Conservation (phyloP, 2,329 filamentous ascomycete species). For the Cordyceps sp. region DNA sequence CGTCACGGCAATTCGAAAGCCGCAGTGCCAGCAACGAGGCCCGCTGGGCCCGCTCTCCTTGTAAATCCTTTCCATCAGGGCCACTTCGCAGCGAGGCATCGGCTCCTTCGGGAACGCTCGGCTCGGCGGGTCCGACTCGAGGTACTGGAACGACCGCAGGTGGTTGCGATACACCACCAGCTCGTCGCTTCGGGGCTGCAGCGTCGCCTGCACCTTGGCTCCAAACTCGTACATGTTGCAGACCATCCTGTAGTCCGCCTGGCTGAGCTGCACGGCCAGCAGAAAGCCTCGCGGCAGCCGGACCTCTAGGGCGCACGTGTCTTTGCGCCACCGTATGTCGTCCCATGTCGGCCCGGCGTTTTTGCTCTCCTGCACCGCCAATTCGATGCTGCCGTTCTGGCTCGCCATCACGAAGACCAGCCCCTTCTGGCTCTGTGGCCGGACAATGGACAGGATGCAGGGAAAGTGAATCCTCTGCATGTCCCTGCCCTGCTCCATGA, state of each 20-base stretch:
- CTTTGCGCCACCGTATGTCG: constrained; percentile 63
- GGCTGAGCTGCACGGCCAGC: constrained; percentile 52
- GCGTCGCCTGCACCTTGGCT: constrained; percentile 53
- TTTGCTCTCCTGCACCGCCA: constrained; percentile 54
- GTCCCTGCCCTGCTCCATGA: constrained; percentile 58
- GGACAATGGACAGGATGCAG: constrained; percentile 59
- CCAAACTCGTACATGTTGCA: constrained; percentile 81
- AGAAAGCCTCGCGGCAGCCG: constrained; percentile 61
- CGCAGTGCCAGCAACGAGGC: constrained; percentile 55
- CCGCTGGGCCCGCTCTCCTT: constrained; percentile 58
- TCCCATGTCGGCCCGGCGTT: constrained; percentile 61
- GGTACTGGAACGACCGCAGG: constrained; percentile 63
- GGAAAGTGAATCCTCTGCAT: constrained; percentile 53
- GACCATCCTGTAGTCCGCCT: constrained; percentile 62
- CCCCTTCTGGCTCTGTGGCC: constrained; percentile 50
- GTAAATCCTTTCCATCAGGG: constrained; percentile 56
- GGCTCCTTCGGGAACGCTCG: constrained; percentile 62
- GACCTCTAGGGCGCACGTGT: constrained; percentile 47
- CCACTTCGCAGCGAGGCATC: constrained; percentile 52
- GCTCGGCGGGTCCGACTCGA: constrained; percentile 54
- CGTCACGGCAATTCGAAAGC: constrained; percentile 62
- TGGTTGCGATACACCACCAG: constrained; percentile 49
- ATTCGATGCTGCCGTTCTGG: constrained; percentile 61
- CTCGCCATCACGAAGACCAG: constrained; percentile 62
- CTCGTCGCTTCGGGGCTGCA: constrained; percentile 56